Conservation (phyloP, 257 asterid species). For the Solanum lignicaule region DNA sequence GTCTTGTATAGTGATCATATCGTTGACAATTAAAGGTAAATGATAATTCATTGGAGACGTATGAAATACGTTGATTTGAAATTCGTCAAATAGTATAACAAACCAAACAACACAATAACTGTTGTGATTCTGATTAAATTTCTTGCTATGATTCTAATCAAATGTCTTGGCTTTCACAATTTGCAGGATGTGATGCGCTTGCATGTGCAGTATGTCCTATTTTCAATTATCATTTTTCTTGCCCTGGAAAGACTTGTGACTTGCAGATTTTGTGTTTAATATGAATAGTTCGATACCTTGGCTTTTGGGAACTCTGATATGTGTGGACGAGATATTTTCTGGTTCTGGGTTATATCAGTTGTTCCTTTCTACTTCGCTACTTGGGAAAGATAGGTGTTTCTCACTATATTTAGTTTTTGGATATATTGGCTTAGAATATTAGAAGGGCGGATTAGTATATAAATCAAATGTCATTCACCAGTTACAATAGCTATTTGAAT, state of each 20-base stretch:
- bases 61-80: neutral
- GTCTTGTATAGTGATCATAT: neutral
- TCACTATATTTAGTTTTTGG: neutral
- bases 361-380: slow-evolving; percentile 73
- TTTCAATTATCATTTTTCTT: slow-evolving; percentile 1
- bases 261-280: slow-evolving; percentile 3
- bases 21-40: too few species aligned
- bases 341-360: slow-evolving; percentile 84
- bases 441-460: neutral
- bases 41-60: neutral
- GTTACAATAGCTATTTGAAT: neutral
- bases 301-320: slow-evolving; percentile 86
- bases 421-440: neutral
- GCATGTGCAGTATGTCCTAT: slow-evolving; percentile 78
- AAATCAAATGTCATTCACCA: neutral
- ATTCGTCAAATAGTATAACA: too few species aligned
- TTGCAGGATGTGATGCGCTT: slow-evolving; percentile 89
- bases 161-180: slow-evolving; percentile 6
- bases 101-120: neutral
- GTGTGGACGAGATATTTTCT: slow-evolving; percentile 66
- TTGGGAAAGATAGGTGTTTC: slow-evolving; percentile 66
- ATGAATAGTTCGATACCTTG: slow-evolving; percentile 57
- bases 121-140: neutral
- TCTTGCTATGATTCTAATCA: slow-evolving; percentile 6
- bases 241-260: slow-evolving; percentile 1